Conservation (phyloP, 129 eudicot genomes). For the Kitagawia praeruptora region DNA sequence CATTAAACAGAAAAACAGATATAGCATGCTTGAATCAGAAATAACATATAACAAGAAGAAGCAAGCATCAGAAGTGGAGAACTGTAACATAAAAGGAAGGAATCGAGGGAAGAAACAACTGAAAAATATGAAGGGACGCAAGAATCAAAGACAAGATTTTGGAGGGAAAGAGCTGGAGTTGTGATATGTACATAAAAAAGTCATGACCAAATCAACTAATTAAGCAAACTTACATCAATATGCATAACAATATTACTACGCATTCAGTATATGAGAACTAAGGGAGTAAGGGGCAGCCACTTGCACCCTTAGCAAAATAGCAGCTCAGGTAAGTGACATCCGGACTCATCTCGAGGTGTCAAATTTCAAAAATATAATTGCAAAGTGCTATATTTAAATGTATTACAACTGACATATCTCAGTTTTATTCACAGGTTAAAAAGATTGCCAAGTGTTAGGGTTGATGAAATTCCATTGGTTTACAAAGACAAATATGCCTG, state of each 20-base stretch:
- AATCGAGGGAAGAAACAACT: neutral
- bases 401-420: no score
- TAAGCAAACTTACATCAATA: neutral
- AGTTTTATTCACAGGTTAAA: neutral
- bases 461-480: no score
- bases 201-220: no score
- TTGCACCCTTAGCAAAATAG: neutral
- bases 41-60: neutral
- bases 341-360: neutral
- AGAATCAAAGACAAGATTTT: neutral
- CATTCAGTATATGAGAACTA: neutral
- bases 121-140: no score
- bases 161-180: neutral
- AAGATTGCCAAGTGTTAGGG: neutral
- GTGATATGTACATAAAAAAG: neutral
- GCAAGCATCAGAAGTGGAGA: neutral
- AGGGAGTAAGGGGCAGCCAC: neutral
- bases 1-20: neutral
- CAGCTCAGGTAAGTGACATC: neutral
- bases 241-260: neutral
- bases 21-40: neutral
- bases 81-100: no score
- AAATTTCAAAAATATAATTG: neutral
- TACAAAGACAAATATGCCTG: neutral
- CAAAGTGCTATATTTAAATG: neutral